Evolutionary conservation across 352 stramenopile genomes (phyloP), one percentile per base, ranked within the genome.

Genomic region (Phytophthora quininea): DNA sequence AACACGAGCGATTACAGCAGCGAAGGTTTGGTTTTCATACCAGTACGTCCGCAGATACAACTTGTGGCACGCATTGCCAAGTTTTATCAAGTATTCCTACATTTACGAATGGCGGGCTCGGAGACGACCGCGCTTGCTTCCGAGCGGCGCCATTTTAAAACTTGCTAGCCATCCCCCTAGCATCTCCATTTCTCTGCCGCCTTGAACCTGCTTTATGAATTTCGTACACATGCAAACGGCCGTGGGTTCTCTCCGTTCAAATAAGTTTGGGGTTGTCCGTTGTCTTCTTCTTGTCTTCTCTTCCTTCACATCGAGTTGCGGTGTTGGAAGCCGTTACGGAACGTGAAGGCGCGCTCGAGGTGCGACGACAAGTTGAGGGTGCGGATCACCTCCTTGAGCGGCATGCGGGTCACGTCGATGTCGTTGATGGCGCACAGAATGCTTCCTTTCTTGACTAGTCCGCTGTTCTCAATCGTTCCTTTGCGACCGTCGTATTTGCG

Each of bases 381-480:
- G 27, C 76, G 82, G 54, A 91, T 76, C 12, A 93, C 86, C 45
- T 95, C 84, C 46, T 79, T 78, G 33, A 91, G 71, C 58, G 82
- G 72, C 72, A 91, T 84, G 47, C 64, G 69, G 54, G 78, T 77
- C 50, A 95, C 83, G 62, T 92, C 86, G 9, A 89, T 82, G 66
- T 90, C 82, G 74, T 95, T 91, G 74, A 95, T 92, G 35, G 83
- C 80, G 42, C 80, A 90, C 40, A 95, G 66, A 45, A 87, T 75
- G 52, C 82, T 92, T 52, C 87, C 87, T 57, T 77, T 81, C 31
- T 69, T 62, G 19, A 95, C 77, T 38, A 93, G 75, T 7, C 66
- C 73, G 57, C 79, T 88, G 71, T 90, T 90, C 71, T 95, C 87
- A 58, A 95, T 92, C 10, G 83, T 81, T 35, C 86, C 82, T 60